These are phyloP conservation scores for Falciphora oryzae DNA, from an alignment of 2,329 filamentous ascomycete genomes.

Conservation along the genomic window DNA sequence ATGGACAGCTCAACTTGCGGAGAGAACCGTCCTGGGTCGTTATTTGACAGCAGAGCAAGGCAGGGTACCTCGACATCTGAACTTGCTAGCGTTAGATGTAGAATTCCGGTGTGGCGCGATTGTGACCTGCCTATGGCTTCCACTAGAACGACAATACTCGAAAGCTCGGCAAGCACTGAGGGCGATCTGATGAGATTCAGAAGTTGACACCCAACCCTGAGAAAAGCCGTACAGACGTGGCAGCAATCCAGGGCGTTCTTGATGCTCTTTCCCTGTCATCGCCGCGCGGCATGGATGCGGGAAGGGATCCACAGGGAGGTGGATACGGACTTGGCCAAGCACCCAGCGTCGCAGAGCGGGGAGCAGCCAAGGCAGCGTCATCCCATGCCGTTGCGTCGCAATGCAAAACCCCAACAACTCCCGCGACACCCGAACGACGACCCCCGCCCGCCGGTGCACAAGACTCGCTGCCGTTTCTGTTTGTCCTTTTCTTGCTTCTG, in stretches of 20 bases:
- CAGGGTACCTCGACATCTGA: not conserved
- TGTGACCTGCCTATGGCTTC: too few relatives aligned
- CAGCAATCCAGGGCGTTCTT: too few relatives aligned
- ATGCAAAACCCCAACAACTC: not conserved
- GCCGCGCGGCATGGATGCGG: not conserved
- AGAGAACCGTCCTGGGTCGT: not conserved
- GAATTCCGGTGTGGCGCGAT: too few relatives aligned
- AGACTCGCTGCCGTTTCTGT: not conserved
- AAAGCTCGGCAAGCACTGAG: not conserved
- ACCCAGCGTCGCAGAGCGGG: not conserved
- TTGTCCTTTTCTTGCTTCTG: not conserved
- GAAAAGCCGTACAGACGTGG: too few relatives aligned
- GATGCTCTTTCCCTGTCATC: too few relatives aligned
- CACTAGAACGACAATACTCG: too few relatives aligned
- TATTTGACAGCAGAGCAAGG: not conserved
- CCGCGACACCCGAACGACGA: not conserved
- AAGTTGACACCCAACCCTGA: not conserved
- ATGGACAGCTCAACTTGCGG: too few relatives aligned
- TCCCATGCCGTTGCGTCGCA: not conserved
- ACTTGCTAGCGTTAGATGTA: too few relatives aligned
- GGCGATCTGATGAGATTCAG: too few relatives aligned
- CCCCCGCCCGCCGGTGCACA: not conserved
- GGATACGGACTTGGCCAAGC: too few relatives aligned
- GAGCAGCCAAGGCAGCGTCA: not conserved
- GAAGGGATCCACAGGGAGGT: not conserved